Percentiles rank a stretch among this genome's conserved stretches.
phyloP scores from a whole-genome alignment of 805 yeast genomes.

The Saturnispora zaruensis region DNA sequence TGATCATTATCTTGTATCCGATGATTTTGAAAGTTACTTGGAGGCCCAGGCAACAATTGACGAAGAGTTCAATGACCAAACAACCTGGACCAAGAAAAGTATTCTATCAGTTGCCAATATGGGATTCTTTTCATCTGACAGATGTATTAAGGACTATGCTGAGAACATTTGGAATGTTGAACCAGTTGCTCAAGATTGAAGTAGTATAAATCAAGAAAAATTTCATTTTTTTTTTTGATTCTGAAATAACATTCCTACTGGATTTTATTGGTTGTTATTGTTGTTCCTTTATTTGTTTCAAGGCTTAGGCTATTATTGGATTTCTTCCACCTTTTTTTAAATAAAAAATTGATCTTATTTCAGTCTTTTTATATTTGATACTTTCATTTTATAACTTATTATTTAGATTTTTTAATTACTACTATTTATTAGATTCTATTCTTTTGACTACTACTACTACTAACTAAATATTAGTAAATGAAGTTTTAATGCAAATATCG shows the following conservation, averaged over 20 bases:
- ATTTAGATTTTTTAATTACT: too few relatives aligned
- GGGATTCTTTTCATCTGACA: conserved; percentile 88
- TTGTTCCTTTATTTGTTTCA: neutral
- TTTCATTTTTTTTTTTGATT: too few relatives aligned
- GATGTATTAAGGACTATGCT: conserved; percentile 88
- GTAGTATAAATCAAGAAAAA: neutral
- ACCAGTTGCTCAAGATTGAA: conserved; percentile 35
- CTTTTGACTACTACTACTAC: too few relatives aligned
- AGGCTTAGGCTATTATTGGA: too few relatives aligned
- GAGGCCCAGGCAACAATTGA: conserved; percentile 76
- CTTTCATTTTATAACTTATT: too few relatives aligned
- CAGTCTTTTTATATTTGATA: too few relatives aligned
- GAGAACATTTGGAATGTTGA: conserved; percentile 90
- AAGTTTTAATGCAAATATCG: too few relatives aligned
- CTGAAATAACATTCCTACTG: too few relatives aligned
- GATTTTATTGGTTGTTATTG: neutral
- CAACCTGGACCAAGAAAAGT: conserved; percentile 69
- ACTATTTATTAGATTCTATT: neutral
- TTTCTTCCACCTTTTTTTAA: neutral
- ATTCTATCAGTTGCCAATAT: conserved; percentile 79
- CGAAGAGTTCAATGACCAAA: conserved; percentile 51
- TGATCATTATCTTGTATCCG: conserved; percentile 79
- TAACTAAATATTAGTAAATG: too few relatives aligned
- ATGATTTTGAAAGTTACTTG: conserved; percentile 81
- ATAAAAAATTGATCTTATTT: too few relatives aligned